Evolutionary conservation across 768 basidiomycete genomes (phyloP).

Genomic region (Multifurca ochricompacta): DNA sequence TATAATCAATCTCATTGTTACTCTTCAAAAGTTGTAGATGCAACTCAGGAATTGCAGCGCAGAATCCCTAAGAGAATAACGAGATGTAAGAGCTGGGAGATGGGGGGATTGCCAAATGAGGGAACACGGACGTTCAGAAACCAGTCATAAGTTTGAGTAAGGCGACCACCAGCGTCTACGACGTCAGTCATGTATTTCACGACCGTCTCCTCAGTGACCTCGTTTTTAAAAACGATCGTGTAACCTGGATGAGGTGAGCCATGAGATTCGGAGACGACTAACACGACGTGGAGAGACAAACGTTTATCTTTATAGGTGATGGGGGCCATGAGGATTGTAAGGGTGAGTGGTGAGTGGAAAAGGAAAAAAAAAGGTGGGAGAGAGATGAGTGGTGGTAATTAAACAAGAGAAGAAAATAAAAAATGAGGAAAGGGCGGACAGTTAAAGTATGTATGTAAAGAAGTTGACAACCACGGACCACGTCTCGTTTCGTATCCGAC

Average conservation of each 20-base stretch:
- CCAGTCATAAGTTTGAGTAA: slow-evolving; percentile 13
- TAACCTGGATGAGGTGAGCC: slow-evolving; percentile 8
- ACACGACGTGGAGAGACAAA: not conserved
- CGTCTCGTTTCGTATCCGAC: slow-evolving; percentile 7
- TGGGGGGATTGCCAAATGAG: not conserved
- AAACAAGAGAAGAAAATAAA: not conserved
- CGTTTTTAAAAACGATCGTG: slow-evolving; percentile 10
- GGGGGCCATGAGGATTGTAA: slow-evolving; percentile 6
- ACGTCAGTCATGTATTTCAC: slow-evolving; percentile 8
- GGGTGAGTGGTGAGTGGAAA: not conserved
- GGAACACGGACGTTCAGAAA: slow-evolving; percentile 11
- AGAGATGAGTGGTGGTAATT: not conserved
- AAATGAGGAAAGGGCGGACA: not conserved
- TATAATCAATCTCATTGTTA: slow-evolving; percentile 10
- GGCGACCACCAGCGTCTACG: slow-evolving; percentile 13
- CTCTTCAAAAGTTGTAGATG: slow-evolving; percentile 4
- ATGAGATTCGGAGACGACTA: not conserved
- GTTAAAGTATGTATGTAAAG: not conserved
- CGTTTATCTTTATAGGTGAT: slow-evolving; percentile 9
- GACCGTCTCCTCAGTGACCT: slow-evolving; percentile 8
- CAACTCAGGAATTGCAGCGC: slow-evolving; percentile 12
- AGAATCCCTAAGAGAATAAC: slow-evolving; percentile 5
- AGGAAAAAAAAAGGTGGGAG: not conserved
- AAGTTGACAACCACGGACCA: not conserved
- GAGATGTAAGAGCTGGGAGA: not conserved